Base-by-base conservation (phyloP, 1,139 yeast genomes). In the Scheffersomyces titani region DNA sequence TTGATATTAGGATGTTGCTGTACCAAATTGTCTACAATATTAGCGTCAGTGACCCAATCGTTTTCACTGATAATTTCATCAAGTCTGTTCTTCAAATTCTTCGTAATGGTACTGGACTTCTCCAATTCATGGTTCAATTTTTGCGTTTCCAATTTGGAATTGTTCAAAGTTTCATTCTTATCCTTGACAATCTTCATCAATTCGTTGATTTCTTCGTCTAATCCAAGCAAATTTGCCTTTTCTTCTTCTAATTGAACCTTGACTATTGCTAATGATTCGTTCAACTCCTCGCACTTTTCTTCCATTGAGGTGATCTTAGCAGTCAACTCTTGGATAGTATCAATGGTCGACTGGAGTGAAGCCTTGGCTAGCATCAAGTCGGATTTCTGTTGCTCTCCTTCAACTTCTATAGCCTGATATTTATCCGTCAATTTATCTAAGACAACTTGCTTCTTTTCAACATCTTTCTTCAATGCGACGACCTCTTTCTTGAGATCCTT, bases 141-240 rank as follows among this genome's bases (percentile, higher is more conserved):
- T 69, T 89, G 92, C 16, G 81, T 72, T 55, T 84, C 80, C 47
- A 89, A 71, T 59, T 84, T 87, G 48, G 77, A 67, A 48, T 84
- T 85, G 52, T 82, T 83, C 49, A 83, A 71, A 48, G 72, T 69
- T 51, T 82, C 84, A 47, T 74, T 78, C 67, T 91, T 92, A 13
- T 69, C 65, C 55, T 81, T 80, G 46, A 88, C 71, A 6, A 86
- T 74, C 22, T 71, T 69, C 24, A 82, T 85, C 68, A 92, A 78
- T 58, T 89, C 93, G 49, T 79, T 81, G 53, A 92, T 78, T 68
- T 93, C 98, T 59, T 90, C 96, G 68, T 90, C 88, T 52, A 91
- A 79, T 2, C 94, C 94, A 50, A 87, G 67, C 54, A 90, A 73
- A 55, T 83, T 84, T 7, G 85, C 81, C 62, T 82, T 84, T 66